These are phyloP conservation scores for Malbranchea cinnamomea DNA, from an alignment of 2,329 filamentous ascomycete species.

Conservation along the genomic window DNA sequence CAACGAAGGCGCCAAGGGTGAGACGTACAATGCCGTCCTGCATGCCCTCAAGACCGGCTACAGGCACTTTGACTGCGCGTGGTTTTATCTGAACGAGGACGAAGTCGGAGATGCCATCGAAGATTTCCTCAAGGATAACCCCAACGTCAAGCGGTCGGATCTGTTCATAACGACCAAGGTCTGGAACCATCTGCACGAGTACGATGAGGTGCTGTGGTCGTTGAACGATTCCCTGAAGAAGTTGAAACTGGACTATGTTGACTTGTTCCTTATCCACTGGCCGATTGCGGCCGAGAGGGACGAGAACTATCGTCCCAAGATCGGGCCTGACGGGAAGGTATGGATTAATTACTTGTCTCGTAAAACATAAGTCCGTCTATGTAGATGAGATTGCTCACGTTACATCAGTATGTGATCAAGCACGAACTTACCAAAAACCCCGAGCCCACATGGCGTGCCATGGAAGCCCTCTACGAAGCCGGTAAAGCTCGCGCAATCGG, in stretches of 20 bases:
- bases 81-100: slow-evolving; percentile 39
- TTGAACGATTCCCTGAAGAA: slow-evolving; percentile 47
- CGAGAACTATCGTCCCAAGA: slow-evolving; percentile 29
- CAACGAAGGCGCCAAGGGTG: slow-evolving; percentile 47
- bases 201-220: slow-evolving; percentile 33
- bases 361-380: too few species aligned
- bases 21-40: slow-evolving; percentile 40
- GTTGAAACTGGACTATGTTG: slow-evolving; percentile 55
- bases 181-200: slow-evolving; percentile 38
- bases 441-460: slow-evolving; percentile 48
- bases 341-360: too few species aligned
- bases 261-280: slow-evolving; percentile 49
- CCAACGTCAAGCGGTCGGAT: slow-evolving; percentile 33
- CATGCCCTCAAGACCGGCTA: slow-evolving; percentile 38
- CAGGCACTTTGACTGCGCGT: slow-evolving; percentile 41
- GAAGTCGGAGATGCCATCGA: slow-evolving; percentile 38
- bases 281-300: slow-evolving; percentile 38
- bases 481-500: slow-evolving; percentile 57
- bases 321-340: slow-evolving; percentile 39
- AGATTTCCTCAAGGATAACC: slow-evolving; percentile 39
- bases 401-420: slow-evolving; percentile 48
- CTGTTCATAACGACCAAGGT: slow-evolving; percentile 40
- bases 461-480: slow-evolving; percentile 44
- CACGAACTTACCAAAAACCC: slow-evolving; percentile 52
- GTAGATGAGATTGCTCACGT: too few species aligned